Conservation (phyloP, 2,329 filamentous ascomycete genomes). For the Davidsoniella neocaledoniae region DNA sequence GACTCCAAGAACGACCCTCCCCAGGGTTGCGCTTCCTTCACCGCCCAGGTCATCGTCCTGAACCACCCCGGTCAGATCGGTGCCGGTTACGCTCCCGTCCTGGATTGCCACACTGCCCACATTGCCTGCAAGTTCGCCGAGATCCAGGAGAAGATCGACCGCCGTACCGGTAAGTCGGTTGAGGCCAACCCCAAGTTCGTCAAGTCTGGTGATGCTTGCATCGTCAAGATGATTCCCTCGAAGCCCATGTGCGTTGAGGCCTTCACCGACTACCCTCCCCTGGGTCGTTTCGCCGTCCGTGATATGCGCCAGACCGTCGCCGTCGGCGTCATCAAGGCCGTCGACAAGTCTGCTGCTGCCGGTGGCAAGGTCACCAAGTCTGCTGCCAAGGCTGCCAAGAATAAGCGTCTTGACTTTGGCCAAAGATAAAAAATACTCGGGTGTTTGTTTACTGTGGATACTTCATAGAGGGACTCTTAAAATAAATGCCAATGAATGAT, state of each 20-base stretch:
- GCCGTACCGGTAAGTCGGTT: slow-evolving; percentile 96
- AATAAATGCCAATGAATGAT: slow-evolving; percentile 11
- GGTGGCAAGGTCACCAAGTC: slow-evolving; percentile 54
- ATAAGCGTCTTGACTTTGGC: slow-evolving; percentile 28
- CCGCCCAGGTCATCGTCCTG: slow-evolving; percentile 98
- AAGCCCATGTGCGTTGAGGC: slow-evolving; percentile 99
- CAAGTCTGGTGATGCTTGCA: slow-evolving; percentile 99
- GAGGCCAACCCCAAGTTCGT: slow-evolving; percentile 95
- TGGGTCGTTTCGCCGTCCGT: slow-evolving; percentile 99
- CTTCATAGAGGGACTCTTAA: slow-evolving; percentile 4
- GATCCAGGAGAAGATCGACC: slow-evolving; percentile 99
- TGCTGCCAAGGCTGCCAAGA: slow-evolving; percentile 59
- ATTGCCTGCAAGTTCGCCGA: slow-evolving; percentile 99
- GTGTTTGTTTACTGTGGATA: slow-evolving; percentile 6
- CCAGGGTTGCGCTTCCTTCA: slow-evolving; percentile 78
- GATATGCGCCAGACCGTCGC: slow-evolving; percentile 88
- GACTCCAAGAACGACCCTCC: slow-evolving; percentile 99
- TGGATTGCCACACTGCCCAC: slow-evolving; percentile 99
- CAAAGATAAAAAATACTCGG: slow-evolving; percentile 10
- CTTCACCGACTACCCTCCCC: slow-evolving; percentile 98
- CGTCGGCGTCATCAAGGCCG: slow-evolving; percentile 87
- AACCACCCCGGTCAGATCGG: slow-evolving; percentile 99
- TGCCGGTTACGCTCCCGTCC: slow-evolving; percentile 96
- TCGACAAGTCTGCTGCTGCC: slow-evolving; percentile 44
- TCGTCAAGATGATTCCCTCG: slow-evolving; percentile 99